Evolutionary conservation across 2,329 filamentous ascomycete genomes (phyloP), one percentile per base, ranked within the genome.

Genomic region (Aspergillus sp.): DNA sequence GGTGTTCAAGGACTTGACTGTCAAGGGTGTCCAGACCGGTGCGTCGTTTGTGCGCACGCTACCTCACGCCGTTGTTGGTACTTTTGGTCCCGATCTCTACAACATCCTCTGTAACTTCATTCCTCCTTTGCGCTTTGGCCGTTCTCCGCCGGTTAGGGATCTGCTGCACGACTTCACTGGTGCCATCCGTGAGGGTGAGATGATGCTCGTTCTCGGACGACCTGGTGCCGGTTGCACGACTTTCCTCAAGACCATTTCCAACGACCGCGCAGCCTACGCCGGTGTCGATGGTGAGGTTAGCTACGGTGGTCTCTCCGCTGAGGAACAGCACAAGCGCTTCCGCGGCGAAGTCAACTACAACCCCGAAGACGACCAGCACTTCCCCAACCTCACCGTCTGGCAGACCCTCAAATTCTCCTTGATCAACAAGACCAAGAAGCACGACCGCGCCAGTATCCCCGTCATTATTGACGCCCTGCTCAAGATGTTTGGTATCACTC

Each of bases 41-140:
- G 75, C 84, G 0, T 80, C 80, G 0, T 86, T 86, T 53, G 85
- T 86, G 22, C 81, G 81, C 51, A 89, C 86, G 0, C 69, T 91
- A 0, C 86, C 87, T 0, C 79, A 87, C 53, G 87, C 87, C 2
- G 75, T 91, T 33, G 53, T 89, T 4, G 86, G 86, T 19, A 90
- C 86, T 0, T 91, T 93, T 62, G 88, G 88, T 0, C 87, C 87
- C 0, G 88, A 91, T 64, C 70, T 91, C 1, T 91, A 88, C 63
- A 77, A 73, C 19, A 69, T 88, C 5, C 57, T 90, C 12, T 73
- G 72, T 27, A 61, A 71, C 5, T 82, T 79, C 48, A 59, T 81
- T 20, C 80, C 80, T 0, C 68, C 70, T 17, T 50, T 81, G 13
- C 71, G 66, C 35, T 65, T 79, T 42, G 71, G 73, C 5, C 71